Evolutionary conservation across 345 rosid genomes (phyloP).

Genomic region (Salix dunnii): DNA sequence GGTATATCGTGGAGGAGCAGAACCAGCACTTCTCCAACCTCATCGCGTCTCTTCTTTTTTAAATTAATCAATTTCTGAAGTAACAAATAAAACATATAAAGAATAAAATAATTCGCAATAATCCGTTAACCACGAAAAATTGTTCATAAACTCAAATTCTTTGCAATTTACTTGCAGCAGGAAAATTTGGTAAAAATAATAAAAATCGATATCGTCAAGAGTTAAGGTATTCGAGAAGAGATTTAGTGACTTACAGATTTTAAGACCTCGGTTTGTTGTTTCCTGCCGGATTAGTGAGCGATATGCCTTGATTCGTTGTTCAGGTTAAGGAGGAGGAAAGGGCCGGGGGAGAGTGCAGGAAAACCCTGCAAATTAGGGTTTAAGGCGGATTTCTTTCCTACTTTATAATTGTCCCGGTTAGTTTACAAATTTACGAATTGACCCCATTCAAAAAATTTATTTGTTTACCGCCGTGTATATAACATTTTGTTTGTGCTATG

Average conservation of each 20-base stretch:
- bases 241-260: neutral
- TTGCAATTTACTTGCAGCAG: neutral
- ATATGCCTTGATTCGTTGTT: neutral
- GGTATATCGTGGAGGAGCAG: constrained; percentile 86
- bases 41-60: constrained; percentile 30
- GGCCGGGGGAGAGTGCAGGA: neutral
- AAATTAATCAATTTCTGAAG: neutral
- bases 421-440: neutral
- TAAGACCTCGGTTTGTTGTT: neutral
- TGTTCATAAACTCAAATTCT: neutral
- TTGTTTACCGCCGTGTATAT: too few relatives aligned
- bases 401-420: neutral
- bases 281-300: neutral
- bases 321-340: neutral
- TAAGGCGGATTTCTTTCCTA: neutral
- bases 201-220: neutral
- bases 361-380: neutral
- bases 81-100: neutral
- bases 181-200: neutral
- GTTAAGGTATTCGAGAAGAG: neutral
- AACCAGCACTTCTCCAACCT: constrained; percentile 94
- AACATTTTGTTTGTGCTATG: too few relatives aligned
- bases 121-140: neutral
- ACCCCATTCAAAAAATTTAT: neutral
- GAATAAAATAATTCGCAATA: neutral